Evolutionary conservation across 2,329 filamentous ascomycete species (phyloP).

Genomic region (Geosmithia flava): DNA sequence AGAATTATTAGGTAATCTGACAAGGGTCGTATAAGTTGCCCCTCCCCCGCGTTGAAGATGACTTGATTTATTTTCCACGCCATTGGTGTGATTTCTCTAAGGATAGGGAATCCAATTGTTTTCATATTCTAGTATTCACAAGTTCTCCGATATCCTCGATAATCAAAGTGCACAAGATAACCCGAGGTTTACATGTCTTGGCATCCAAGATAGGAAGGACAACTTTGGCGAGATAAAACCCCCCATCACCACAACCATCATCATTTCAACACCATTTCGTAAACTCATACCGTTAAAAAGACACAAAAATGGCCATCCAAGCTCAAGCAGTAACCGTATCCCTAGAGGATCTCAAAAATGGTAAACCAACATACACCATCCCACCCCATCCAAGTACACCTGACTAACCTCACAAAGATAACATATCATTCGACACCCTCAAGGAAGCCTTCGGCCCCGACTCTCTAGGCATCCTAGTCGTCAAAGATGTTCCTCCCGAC

Average conservation of each 20-base stretch:
- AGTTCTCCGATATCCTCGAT: too few relatives aligned
- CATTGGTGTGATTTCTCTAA: too few relatives aligned
- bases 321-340: constrained; percentile 49
- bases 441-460: constrained; percentile 79
- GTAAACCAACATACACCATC: constrained; percentile 30
- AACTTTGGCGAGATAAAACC: too few relatives aligned
- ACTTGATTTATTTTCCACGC: background rate
- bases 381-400: too few relatives aligned
- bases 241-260: too few relatives aligned
- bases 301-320: constrained; percentile 8
- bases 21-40: background rate
- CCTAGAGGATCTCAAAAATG: constrained; percentile 45
- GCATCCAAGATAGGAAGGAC: too few relatives aligned
- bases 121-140: too few relatives aligned
- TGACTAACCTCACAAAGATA: constrained; percentile 28
- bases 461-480: constrained; percentile 86
- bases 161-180: too few relatives aligned
- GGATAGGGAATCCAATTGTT: too few relatives aligned
- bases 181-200: too few relatives aligned
- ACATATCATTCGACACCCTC: constrained; percentile 54
- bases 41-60: constrained; percentile 1
- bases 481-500: constrained; percentile 65
- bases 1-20: background rate
- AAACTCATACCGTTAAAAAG: too few relatives aligned
- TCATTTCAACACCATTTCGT: background rate